Evolutionary conservation across 2,329 filamentous ascomycete species (phyloP).

Genomic region (Pseudogymnoascus sp.): DNA sequence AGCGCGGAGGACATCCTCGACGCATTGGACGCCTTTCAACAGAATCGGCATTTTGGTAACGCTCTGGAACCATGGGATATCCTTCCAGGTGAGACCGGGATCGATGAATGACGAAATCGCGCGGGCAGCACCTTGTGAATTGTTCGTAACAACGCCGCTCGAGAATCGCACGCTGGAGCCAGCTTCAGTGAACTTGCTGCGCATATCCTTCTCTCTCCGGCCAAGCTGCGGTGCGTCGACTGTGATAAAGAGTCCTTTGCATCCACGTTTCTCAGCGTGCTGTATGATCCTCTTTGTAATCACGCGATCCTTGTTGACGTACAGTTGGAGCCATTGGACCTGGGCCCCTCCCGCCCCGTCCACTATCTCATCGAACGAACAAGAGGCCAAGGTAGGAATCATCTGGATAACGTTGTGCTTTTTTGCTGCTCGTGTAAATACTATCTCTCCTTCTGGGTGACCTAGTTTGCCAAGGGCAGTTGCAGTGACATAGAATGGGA

Average conservation of each 20-base stretch:
- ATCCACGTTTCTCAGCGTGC: constrained; percentile 86
- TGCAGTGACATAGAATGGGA: constrained; percentile 94
- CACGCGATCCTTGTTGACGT: constrained; percentile 90
- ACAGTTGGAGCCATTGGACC: constrained; percentile 89
- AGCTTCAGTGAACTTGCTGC: constrained; percentile 77
- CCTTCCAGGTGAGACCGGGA: constrained; percentile 85
- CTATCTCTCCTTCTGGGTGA: constrained; percentile 86
- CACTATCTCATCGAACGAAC: constrained; percentile 94
- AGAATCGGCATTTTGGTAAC: constrained; percentile 94
- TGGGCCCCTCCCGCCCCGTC: constrained; percentile 76
- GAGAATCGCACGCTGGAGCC: constrained; percentile 73
- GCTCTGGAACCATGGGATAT: constrained; percentile 85
- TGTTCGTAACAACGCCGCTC: constrained; percentile 66
- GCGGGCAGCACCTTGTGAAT: constrained; percentile 82
- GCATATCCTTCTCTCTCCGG: constrained; percentile 96
- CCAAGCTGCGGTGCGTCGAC: constrained; percentile 96
- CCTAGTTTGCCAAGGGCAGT: constrained; percentile 94
- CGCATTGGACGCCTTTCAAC: constrained; percentile 91
- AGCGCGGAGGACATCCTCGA: constrained; percentile 90
- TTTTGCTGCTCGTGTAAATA: constrained; percentile 75
- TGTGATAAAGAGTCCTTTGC: constrained; percentile 95
- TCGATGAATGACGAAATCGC: constrained; percentile 98
- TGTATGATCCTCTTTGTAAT: constrained; percentile 87
- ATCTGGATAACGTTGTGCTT: constrained; percentile 93
- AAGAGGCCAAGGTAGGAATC: constrained; percentile 95